Evolutionary conservation across 2,329 filamentous ascomycete species (phyloP), one percentile per base, ranked within the genome.

Genomic region (Graphiopsis chlorocephala): DNA sequence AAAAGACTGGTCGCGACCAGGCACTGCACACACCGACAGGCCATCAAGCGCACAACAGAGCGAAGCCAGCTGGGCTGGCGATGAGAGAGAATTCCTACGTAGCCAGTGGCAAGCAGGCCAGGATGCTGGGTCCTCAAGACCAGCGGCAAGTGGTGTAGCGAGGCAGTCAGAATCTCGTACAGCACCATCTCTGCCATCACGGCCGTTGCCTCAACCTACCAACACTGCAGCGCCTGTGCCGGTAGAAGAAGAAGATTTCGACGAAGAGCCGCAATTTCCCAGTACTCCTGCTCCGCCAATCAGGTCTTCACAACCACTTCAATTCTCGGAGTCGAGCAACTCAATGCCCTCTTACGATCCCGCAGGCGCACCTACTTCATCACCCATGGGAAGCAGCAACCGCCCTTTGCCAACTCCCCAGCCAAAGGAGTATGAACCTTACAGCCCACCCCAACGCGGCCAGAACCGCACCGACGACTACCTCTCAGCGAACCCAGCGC

Each of bases 11-110:
- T 78, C 78, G 56, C 65, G 75, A 67, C 75, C 77, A n/a, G 71
- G 70, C 55, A 74, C 72, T 23, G 70, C 72, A 15, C 67, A 71
- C 12, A 64, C 60, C 12, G 47, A 67, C 15, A 63, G 70, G 48
- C 71, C 72, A n/a, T 59, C 60, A 20, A 74, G 72, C 58, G 78
- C 79, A 6, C 76, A 80, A 23, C 85, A 73, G 77, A 85, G 77
- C 77, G 88, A 72, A 80, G 88, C 75, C 78, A 90, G 75, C 83
- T 90, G 67, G 90, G 87, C 86, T 77, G 85, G 67, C 78, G 85
- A 88, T 68, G 88, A 91, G 75, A 84, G 85, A 52, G 87, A 90
- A 53, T 84, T 86, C 52, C 79, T 90, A 17, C 84, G 84, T 28
- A 84, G 85, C 53, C 82, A 86, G 50, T 86, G 84, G 84, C 78